Evolutionary conservation across 2,329 filamentous ascomycete species (phyloP).

Genomic region (Beauveria varroae): DNA sequence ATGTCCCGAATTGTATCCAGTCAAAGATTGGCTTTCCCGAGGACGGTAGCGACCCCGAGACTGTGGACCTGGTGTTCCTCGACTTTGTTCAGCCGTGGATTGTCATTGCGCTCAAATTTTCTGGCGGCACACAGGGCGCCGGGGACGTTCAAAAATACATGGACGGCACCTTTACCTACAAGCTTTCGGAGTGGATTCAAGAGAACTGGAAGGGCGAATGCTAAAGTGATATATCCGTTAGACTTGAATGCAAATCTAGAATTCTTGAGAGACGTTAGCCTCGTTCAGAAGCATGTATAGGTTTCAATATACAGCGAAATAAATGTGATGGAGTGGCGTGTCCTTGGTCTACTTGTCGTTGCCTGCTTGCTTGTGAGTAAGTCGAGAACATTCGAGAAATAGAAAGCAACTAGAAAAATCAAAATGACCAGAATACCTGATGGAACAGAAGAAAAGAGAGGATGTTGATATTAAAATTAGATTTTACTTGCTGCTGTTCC

Average conservation of each 20-base stretch:
- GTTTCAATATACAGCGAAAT: too few species aligned
- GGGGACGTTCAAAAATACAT: constrained; percentile 44
- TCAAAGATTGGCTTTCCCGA: constrained; percentile 55
- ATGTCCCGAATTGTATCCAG: constrained; percentile 78
- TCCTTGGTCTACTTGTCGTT: too few species aligned
- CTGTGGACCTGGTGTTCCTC: constrained; percentile 81
- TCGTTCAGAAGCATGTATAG: too few species aligned
- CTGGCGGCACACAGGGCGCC: constrained; percentile 41
- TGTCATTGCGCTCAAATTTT: constrained; percentile 61
- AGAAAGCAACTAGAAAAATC: too few species aligned
- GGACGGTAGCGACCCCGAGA: constrained; percentile 49
- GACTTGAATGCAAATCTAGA: background rate
- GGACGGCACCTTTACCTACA: constrained; percentile 47
- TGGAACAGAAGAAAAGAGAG: too few species aligned
- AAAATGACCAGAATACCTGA: too few species aligned
- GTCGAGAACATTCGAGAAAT: too few species aligned
- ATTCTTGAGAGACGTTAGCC: too few species aligned
- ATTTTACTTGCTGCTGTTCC: too few species aligned
- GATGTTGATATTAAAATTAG: too few species aligned
- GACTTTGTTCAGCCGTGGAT: constrained; percentile 86
- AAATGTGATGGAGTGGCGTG: too few species aligned
- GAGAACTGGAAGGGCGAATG: constrained; percentile 49
- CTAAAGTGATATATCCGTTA: constrained; percentile 15
- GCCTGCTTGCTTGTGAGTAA: too few species aligned
- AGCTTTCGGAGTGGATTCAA: constrained; percentile 50